A percentile compares a stretch with the other conserved stretches of the same genome.
phyloP scores from a whole-genome alignment of 208 protist species.

The Leishmania gerbilli region DNA sequence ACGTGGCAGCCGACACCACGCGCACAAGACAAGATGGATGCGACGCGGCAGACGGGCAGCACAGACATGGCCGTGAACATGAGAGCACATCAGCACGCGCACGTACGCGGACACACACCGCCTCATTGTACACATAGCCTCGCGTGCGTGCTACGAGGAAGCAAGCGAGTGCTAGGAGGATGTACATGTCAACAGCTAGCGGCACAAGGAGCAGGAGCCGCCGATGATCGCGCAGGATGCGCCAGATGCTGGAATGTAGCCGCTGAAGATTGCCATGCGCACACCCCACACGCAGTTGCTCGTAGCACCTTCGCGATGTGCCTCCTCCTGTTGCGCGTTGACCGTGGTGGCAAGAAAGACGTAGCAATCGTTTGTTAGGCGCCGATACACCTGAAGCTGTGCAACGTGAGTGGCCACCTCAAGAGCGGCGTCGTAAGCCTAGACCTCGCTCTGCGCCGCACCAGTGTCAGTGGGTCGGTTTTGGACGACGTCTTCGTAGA shows the following conservation, averaged over 20 bases:
- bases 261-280: too few species aligned
- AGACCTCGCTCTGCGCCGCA: neutral
- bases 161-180: neutral
- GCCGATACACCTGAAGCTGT: neutral
- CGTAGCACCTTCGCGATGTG: neutral
- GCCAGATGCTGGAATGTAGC: neutral
- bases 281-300: neutral
- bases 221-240: neutral
- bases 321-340: neutral
- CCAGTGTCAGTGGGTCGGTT: neutral
- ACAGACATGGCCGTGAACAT: neutral
- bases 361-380: neutral
- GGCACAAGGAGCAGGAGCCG: neutral
- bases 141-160: neutral
- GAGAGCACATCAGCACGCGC: neutral
- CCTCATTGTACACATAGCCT: neutral
- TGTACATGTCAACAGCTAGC: neutral
- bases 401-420: neutral
- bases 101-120: neutral
- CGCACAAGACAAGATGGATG: neutral
- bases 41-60: neutral
- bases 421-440: neutral
- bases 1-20: neutral
- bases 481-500: neutral
- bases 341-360: neutral